Base-by-base conservation (phyloP, 2,329 filamentous ascomycete genomes). In the Blumeria hordei region DNA sequence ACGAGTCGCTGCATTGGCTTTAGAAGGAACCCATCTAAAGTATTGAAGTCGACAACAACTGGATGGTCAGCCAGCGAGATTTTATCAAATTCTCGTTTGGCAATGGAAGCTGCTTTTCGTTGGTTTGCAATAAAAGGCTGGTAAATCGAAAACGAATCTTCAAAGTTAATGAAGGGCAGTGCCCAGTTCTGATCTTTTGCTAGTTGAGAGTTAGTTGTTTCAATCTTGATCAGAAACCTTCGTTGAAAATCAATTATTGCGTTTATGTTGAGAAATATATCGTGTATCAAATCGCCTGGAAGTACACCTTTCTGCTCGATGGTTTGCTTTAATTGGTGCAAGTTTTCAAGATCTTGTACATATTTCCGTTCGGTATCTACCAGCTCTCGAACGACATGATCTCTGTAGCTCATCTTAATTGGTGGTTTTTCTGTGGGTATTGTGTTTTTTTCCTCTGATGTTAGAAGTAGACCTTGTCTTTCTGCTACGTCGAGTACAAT, bases 101-200 rank as follows among this genome's bases (percentile, higher is more conserved):
- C 88, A n/a, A 85, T 77, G 60, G 83, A 77, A 54, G 90, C 88
- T 57, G 90, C 93, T 65, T 87, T 88, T 61, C 86, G 81, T 69
- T 95, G 90, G 65, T 98, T 98, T 36, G 92, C 87, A 62, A 96
- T 96, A 63, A 96, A 98, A 1, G 88, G 88, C 63, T 94, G 86
- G 66, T 98, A 98, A 57, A 94, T 88, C 58, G 83, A 80, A 67
- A 98, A 95, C 0, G 81, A 78, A 57, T 92, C 85, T 65, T 92
- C 86, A 65, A 90, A 88, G 12, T 80, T 73, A 12, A 84, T 76
- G 65, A 96, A 96, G 0, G 93, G 78, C n/a, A 80, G 75, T n/a
- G 92, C 92, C 92, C 92, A 98, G 66, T 90, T 84, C 67, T 98
- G 92, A 58, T 78, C 74, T 3, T 75, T 70, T 58, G 82, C 75